Conservation (phyloP, 2,329 filamentous ascomycete species). For the Apiospora phragmitis region DNA sequence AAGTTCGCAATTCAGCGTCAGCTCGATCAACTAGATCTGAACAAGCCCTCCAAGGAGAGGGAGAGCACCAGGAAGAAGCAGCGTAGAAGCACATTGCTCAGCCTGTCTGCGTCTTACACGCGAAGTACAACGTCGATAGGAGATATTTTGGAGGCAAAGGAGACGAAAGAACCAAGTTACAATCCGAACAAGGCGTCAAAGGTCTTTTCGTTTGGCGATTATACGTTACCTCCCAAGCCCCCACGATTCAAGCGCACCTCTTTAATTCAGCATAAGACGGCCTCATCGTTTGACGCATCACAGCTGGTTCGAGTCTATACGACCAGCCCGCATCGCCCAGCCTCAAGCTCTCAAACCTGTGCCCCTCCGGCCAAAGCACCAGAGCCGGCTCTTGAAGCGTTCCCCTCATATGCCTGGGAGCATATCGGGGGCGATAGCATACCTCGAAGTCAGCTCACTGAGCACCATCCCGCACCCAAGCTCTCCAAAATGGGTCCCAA, state of each 20-base stretch:
- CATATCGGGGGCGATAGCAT: not conserved
- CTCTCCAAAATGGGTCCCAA: constrained; percentile 14
- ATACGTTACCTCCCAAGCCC: constrained; percentile 22
- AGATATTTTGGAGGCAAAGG: not conserved
- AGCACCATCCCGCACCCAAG: not conserved
- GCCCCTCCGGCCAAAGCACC: not conserved
- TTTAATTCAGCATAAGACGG: constrained; percentile 27
- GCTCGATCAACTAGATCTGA: not conserved
- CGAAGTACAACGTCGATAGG: not conserved
- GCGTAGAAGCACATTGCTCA: constrained; percentile 4
- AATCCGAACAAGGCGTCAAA: constrained; percentile 11
- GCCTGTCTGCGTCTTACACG: not conserved
- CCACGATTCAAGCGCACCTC: constrained; percentile 28
- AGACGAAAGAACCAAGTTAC: not conserved
- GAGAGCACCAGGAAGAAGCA: not conserved
- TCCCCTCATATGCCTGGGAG: not conserved
- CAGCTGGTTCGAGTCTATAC: constrained; percentile 19
- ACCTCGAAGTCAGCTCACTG: not conserved
- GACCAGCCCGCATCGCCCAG: not conserved
- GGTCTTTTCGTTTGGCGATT: constrained; percentile 23
- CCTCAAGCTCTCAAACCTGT: constrained; percentile 12
- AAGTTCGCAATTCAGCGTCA: not conserved
- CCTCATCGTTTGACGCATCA: constrained; percentile 26
- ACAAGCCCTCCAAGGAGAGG: not conserved
- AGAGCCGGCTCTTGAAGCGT: not conserved